phyloP scores from a whole-genome alignment of 129 eudicot species.

The Ambrosia artemisiifolia region DNA sequence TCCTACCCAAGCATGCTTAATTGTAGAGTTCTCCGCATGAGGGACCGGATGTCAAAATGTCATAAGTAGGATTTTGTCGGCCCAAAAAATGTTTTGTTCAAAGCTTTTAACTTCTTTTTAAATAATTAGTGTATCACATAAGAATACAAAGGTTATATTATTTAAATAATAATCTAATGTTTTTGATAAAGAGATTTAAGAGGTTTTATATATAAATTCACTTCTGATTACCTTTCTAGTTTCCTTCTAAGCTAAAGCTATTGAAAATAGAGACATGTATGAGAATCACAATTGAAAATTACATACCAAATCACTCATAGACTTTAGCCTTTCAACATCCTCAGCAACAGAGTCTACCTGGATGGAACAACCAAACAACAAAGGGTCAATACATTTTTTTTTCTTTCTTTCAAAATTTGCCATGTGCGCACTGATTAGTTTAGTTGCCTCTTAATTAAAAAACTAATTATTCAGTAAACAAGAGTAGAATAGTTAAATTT shows the following conservation, averaged over 20 bases:
- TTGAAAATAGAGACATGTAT: background rate
- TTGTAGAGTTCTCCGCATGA: background rate
- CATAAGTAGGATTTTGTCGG: no score
- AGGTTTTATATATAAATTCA: background rate
- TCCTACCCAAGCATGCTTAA: no score
- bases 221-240: background rate
- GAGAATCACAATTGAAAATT: background rate
- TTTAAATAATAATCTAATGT: background rate
- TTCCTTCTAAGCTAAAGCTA: background rate
- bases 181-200: background rate
- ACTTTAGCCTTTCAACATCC: conserved; percentile 68
- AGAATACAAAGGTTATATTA: background rate
- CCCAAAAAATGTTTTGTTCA: no score
- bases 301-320: conserved; percentile 65
- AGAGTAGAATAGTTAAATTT: no score
- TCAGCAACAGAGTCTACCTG: conserved; percentile 88
- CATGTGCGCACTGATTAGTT: no score
- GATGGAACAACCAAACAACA: conserved; percentile 13
- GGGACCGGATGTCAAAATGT: background rate
- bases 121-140: background rate
- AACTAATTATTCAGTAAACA: no score
- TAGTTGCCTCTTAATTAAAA: no score
- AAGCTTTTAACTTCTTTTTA: background rate
- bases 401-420: no score
- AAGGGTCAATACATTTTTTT: no score